Conservation (phyloP, 768 basidiomycete species). For the Candolleomyces aberdarensis region DNA sequence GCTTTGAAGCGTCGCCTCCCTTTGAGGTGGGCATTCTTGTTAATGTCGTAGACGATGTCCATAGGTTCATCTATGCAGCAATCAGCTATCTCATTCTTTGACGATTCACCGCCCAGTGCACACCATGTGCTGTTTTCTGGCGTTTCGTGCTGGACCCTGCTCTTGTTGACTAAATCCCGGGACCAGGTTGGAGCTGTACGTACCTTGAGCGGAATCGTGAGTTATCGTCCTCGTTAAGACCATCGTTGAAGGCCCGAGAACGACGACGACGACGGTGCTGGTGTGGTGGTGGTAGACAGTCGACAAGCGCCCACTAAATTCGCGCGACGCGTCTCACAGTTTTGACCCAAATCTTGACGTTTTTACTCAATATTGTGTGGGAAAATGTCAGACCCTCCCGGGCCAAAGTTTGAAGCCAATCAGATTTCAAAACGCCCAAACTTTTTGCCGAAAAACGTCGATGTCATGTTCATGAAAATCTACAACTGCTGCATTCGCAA, state of each 20-base stretch:
- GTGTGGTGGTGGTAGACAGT: background rate
- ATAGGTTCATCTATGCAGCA: background rate
- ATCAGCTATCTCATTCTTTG: background rate
- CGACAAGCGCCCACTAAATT: background rate
- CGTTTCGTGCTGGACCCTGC: conserved; percentile 25
- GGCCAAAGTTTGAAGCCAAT: background rate
- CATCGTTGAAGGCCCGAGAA: background rate
- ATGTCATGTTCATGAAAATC: background rate
- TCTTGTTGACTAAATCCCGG: background rate
- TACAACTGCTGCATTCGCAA: background rate
- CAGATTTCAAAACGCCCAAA: background rate
- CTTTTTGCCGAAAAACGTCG: background rate
- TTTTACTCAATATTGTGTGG: background rate
- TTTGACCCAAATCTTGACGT: background rate
- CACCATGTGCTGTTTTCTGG: conserved; percentile 27
- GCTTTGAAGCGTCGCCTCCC: conserved; percentile 56
- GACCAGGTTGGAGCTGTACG: too few relatives aligned
- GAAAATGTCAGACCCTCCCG: background rate
- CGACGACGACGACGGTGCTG: background rate
- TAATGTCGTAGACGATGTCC: conserved; percentile 20
- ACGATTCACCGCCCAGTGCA: conserved; percentile 11
- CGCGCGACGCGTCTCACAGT: background rate
- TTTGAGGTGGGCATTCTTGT: conserved; percentile 45
- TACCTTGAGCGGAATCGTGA: background rate
- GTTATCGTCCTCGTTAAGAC: background rate